A percentile compares a stretch with the other conserved stretches of the same genome.
phyloP scores from a whole-genome alignment of 2,329 filamentous ascomycete genomes.

The Coniochaeta sp. region DNA sequence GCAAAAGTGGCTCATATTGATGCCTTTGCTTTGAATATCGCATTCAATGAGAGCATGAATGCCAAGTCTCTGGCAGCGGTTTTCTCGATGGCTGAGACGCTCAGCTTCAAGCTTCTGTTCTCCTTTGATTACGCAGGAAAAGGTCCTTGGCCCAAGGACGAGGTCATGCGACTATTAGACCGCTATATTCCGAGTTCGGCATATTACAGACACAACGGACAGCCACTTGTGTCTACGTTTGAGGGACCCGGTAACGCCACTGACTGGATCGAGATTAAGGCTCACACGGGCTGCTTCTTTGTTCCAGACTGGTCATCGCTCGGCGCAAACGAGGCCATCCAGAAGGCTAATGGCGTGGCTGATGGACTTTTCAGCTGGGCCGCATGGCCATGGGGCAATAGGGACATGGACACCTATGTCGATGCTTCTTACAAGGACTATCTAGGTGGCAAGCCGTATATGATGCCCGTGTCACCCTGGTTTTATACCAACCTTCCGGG shows the following conservation, averaged over 20 bases:
- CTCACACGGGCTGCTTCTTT: conserved; percentile 25
- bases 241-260: conserved; percentile 33
- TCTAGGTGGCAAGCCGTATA: conserved; percentile 29
- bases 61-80: conserved; percentile 8
- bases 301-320: conserved; percentile 39
- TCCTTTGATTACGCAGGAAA: conserved; percentile 30
- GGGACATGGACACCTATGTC: conserved; percentile 20
- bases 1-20: conserved; percentile 28
- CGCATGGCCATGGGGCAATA: conserved; percentile 26
- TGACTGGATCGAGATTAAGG: conserved; percentile 36
- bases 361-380: conserved; percentile 31
- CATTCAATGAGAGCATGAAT: background rate
- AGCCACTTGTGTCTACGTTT: conserved; percentile 44
- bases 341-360: conserved; percentile 6
- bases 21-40: conserved; percentile 28
- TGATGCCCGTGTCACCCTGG: conserved; percentile 51
- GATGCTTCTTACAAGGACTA: conserved; percentile 26
- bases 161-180: conserved; percentile 18
- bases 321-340: conserved; percentile 16
- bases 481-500: conserved; percentile 52
- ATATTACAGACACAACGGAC: conserved; percentile 20
- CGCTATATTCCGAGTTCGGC: conserved; percentile 16
- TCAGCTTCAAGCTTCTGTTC: conserved; percentile 20
- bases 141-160: conserved; percentile 18
- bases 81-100: conserved; percentile 17